These are phyloP conservation scores for Pezicula radicicola DNA, from an alignment of 2,329 filamentous ascomycete species.

Conservation along the genomic window DNA sequence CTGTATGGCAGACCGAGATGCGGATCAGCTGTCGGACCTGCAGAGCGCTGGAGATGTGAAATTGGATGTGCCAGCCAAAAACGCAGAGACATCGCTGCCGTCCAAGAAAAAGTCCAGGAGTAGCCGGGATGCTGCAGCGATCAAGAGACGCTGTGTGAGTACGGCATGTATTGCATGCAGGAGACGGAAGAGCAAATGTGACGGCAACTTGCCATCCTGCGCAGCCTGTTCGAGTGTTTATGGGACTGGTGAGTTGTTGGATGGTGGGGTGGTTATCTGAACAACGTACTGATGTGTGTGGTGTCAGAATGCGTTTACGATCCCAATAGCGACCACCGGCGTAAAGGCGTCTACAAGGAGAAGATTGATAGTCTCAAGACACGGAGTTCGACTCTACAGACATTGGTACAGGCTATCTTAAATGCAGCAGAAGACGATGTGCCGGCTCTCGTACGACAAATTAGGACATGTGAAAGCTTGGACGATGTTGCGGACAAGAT, in stretches of 20 bases:
- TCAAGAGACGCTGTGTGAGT: slow-evolving; percentile 74
- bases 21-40: not conserved
- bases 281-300: slow-evolving; percentile 2
- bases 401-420: slow-evolving; percentile 87
- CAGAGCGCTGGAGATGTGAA: slow-evolving; percentile 3
- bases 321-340: slow-evolving; percentile 90
- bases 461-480: slow-evolving; percentile 73
- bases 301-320: slow-evolving; percentile 81
- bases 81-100: slow-evolving; percentile 1
- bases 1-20: too few species aligned
- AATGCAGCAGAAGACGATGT: slow-evolving; percentile 90
- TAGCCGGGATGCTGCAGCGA: slow-evolving; percentile 24
- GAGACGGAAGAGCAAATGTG: slow-evolving; percentile 82
- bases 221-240: slow-evolving; percentile 97
- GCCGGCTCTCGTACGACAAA: slow-evolving; percentile 74
- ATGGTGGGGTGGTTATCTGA: not conserved
- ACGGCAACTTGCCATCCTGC: slow-evolving; percentile 86
- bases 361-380: slow-evolving; percentile 88
- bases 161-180: slow-evolving; percentile 82
- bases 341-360: slow-evolving; percentile 95
- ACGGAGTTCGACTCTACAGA: slow-evolving; percentile 81
- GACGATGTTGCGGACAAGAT: slow-evolving; percentile 31
- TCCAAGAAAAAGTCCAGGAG: slow-evolving; percentile 27
- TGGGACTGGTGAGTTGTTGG: slow-evolving; percentile 48
- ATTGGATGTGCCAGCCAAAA: not conserved